phyloP scores from a whole-genome alignment of 176 grass and related monocot species.

The Poa annua region DNA sequence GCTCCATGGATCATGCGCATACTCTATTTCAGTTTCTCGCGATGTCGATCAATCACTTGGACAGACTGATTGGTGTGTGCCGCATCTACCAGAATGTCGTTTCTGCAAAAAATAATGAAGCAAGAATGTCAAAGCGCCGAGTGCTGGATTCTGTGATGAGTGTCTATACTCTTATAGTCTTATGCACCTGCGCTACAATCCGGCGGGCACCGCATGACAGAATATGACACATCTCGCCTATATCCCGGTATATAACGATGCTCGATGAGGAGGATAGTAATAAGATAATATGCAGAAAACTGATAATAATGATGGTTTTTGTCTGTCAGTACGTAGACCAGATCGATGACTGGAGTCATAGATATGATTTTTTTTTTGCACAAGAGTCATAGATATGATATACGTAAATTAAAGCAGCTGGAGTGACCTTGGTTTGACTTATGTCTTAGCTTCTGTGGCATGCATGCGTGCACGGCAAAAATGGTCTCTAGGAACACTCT shows the following conservation, averaged over 20 bases:
- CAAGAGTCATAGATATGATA: background rate
- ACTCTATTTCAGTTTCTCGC: background rate
- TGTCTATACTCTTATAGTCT: background rate
- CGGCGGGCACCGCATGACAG: background rate
- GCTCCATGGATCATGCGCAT: background rate
- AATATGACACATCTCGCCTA: background rate
- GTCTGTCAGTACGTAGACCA: background rate
- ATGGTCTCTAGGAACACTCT: background rate
- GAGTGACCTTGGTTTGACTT: too few relatives aligned
- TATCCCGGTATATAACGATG: background rate
- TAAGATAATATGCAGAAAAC: background rate
- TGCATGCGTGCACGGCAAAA: background rate
- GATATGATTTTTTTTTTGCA: too few relatives aligned
- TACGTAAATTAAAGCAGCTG: background rate
- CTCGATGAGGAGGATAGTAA: background rate
- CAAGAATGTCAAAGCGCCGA: conserved; percentile 22
- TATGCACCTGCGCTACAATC: conserved; percentile 18
- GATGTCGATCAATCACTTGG: background rate
- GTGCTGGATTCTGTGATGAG: background rate
- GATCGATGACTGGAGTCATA: background rate
- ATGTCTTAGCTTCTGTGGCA: background rate
- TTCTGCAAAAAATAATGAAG: background rate
- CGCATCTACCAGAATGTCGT: background rate
- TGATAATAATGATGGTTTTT: background rate
- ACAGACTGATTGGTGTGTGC: background rate